These are phyloP conservation scores for Colletotrichum orbiculare DNA, from an alignment of 2,329 filamentous ascomycete species.

Conservation along the genomic window DNA sequence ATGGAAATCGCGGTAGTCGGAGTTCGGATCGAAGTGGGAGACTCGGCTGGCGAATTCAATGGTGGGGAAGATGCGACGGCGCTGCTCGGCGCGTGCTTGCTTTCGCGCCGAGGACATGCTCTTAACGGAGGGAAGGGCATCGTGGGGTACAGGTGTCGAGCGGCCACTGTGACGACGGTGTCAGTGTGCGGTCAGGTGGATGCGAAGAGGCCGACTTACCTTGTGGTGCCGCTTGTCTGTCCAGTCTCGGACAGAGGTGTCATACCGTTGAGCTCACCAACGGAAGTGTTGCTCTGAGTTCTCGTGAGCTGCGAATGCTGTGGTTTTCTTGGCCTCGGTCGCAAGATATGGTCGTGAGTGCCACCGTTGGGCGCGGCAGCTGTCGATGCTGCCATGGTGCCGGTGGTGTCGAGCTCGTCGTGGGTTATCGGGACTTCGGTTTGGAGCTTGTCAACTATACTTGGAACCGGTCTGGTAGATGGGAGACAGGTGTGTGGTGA, in stretches of 20 bases:
- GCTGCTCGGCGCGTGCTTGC: slow-evolving; percentile 82
- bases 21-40: slow-evolving; percentile 93
- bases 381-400: slow-evolving; percentile 27
- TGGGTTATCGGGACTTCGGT: not conserved
- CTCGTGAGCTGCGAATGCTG: slow-evolving; percentile 53
- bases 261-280: slow-evolving; percentile 25
- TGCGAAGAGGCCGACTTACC: slow-evolving; percentile 17
- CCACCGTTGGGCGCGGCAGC: slow-evolving; percentile 29
- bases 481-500: no score
- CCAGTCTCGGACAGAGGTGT: slow-evolving; percentile 29
- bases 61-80: slow-evolving; percentile 88
- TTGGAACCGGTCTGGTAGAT: no score
- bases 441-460: not conserved
- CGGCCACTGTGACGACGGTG: slow-evolving; percentile 68
- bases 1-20: slow-evolving; percentile 92
- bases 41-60: slow-evolving; percentile 91
- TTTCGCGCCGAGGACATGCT: slow-evolving; percentile 87
- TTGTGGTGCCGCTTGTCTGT: slow-evolving; percentile 34
- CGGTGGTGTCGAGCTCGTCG: not conserved
- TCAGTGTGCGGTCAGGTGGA: not conserved
- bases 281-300: slow-evolving; percentile 34
- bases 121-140: slow-evolving; percentile 92
- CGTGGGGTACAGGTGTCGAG: slow-evolving; percentile 84
- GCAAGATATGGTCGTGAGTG: slow-evolving; percentile 55
- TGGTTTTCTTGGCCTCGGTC: slow-evolving; percentile 62